Evolutionary conservation across 2,329 filamentous ascomycete genomes (phyloP).

Genomic region (Hirsutella minnesotensis): DNA sequence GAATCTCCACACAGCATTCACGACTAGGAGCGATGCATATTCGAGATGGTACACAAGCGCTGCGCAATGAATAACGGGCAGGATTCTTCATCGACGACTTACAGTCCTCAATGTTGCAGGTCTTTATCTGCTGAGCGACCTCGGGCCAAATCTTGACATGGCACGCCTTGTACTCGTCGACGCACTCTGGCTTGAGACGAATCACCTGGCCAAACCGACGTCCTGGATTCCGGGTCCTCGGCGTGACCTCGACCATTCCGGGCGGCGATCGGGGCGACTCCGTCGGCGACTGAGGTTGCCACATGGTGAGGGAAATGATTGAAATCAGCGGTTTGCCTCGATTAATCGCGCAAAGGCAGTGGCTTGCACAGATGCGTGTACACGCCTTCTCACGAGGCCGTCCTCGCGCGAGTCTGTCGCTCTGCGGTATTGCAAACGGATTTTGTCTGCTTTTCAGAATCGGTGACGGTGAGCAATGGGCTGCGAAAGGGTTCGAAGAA

Average conservation of each 20-base stretch:
- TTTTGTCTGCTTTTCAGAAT: too few species aligned
- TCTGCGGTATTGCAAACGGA: too few species aligned
- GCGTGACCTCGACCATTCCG: neutral
- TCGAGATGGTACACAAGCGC: too few species aligned
- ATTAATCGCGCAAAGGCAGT: neutral
- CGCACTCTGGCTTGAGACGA: conserved; percentile 53
- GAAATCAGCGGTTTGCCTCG: neutral
- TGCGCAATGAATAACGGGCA: too few species aligned
- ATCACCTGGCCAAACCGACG: conserved; percentile 61
- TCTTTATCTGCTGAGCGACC: conserved; percentile 63
- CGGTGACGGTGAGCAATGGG: too few species aligned
- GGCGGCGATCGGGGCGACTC: conserved; percentile 5
- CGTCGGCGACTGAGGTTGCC: conserved; percentile 12
- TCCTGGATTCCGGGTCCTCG: conserved; percentile 26
- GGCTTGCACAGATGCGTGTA: too few species aligned
- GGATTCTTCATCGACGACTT: too few species aligned
- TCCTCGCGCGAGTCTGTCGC: too few species aligned
- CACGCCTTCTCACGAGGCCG: too few species aligned
- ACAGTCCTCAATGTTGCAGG: conserved; percentile 66
- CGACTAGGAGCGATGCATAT: too few species aligned
- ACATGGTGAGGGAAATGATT: conserved; percentile 7
- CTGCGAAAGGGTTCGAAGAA: too few species aligned
- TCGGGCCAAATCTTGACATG: conserved; percentile 69
- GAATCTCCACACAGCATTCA: neutral
- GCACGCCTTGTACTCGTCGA: conserved; percentile 60